Conservation (phyloP, 2,329 filamentous ascomycete species). For the Arthrocladium fulminans region DNA sequence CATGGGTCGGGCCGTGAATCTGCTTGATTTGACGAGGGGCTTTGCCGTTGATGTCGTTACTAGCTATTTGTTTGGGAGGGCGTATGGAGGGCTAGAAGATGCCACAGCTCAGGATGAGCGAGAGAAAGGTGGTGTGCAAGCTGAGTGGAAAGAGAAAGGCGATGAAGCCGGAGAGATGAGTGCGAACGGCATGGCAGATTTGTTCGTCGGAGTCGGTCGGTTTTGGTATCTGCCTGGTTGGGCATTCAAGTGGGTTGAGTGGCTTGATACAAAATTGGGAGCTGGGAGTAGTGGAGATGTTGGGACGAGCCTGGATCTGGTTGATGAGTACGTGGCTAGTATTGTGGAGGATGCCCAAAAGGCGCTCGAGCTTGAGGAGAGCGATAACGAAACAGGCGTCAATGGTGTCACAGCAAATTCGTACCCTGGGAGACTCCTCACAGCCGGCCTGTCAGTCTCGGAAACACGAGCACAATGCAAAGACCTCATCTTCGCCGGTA, state of each 20-base stretch:
- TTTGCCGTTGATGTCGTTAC: slow-evolving; percentile 48
- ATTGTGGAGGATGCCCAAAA: slow-evolving; percentile 16
- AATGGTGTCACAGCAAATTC: slow-evolving; percentile 13
- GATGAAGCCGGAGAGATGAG: slow-evolving; percentile 19
- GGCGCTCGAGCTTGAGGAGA: slow-evolving; percentile 9
- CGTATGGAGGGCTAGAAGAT: slow-evolving; percentile 43
- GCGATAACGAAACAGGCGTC: slow-evolving; percentile 2
- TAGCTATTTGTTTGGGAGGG: slow-evolving; percentile 44
- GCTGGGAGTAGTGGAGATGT: slow-evolving; percentile 13
- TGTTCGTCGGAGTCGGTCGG: slow-evolving; percentile 46
- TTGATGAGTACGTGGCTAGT: slow-evolving; percentile 19
- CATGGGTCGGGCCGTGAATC: slow-evolving; percentile 33
- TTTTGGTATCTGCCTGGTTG: slow-evolving; percentile 45
- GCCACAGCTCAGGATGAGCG: slow-evolving; percentile 7
- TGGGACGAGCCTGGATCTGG: slow-evolving; percentile 13
- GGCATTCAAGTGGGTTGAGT: slow-evolving; percentile 23
- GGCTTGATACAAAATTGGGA: slow-evolving; percentile 19
- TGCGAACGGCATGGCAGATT: slow-evolving; percentile 45
- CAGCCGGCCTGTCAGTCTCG: slow-evolving; percentile 17
- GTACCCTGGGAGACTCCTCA: slow-evolving; percentile 20
- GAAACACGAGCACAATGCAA: slow-evolving; percentile 23
- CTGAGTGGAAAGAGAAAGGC: slow-evolving; percentile 15
- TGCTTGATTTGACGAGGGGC: slow-evolving; percentile 42
- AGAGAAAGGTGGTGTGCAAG: slow-evolving; percentile 8
- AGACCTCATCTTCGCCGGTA: slow-evolving; percentile 41